These are phyloP conservation scores for Solanum sejunctum DNA, from an alignment of 257 asterid species.

Conservation along the genomic window DNA sequence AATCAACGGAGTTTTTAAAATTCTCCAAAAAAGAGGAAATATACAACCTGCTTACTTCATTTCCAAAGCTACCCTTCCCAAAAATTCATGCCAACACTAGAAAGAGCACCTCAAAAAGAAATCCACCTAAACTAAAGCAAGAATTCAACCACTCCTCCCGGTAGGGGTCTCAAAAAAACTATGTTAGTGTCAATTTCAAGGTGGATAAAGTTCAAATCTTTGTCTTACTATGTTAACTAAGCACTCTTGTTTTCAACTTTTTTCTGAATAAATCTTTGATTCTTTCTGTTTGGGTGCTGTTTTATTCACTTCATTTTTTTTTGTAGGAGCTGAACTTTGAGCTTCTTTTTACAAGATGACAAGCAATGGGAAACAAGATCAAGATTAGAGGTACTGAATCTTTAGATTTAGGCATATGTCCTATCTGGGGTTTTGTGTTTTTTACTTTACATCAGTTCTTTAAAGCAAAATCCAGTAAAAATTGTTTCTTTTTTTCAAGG, in stretches of 20 bases:
- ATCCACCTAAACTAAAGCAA: not conserved
- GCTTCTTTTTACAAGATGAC: constrained; percentile 27
- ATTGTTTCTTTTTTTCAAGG: not conserved
- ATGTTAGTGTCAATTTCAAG: not conserved
- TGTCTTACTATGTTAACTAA: not conserved
- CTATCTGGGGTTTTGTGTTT: not conserved
- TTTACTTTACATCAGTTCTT: not conserved
- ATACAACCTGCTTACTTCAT: not conserved
- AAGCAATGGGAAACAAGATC: constrained; percentile 34
- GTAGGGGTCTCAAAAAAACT: not conserved
- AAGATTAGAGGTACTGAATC: constrained; percentile 38
- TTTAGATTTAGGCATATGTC: not conserved
- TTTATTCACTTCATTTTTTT: constrained; percentile 1
- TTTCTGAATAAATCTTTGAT: not conserved
- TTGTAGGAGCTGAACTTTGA: constrained; percentile 9
- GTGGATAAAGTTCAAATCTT: not conserved
- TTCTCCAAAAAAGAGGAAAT: not conserved
- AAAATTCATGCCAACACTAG: not conserved
- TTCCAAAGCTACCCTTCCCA: not conserved
- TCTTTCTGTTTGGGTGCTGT: not conserved
- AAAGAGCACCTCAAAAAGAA: not conserved
- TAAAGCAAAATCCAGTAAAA: not conserved
- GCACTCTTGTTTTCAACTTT: not conserved
- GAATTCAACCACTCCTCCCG: not conserved
- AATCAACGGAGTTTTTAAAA: too few species aligned